phyloP scores from a whole-genome alignment of 140 eudicot species.

The Ambrosia hybrid region DNA sequence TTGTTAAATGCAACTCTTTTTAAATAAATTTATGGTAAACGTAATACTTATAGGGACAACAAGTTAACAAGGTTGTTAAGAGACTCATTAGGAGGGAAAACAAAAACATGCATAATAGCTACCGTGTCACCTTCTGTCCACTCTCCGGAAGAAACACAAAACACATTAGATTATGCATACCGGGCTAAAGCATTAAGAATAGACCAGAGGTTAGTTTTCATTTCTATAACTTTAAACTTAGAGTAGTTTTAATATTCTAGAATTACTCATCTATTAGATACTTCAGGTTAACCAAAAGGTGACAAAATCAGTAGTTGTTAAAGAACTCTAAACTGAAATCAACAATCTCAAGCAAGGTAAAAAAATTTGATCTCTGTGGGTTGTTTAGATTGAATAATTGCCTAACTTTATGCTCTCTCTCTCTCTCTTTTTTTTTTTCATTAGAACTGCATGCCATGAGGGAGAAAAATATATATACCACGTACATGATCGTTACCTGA shows the following conservation, averaged over 20 bases:
- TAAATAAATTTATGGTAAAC: not conserved
- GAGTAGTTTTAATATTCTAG: not conserved
- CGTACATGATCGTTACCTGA: constrained; percentile 43
- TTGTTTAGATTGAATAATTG: not conserved
- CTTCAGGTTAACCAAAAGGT: constrained; percentile 60
- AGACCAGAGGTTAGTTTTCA: constrained; percentile 55
- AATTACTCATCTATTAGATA: not conserved
- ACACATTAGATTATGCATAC: constrained; percentile 56
- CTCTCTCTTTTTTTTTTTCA: not conserved
- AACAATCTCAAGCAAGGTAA: constrained; percentile 62
- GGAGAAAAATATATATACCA: constrained; percentile 64
- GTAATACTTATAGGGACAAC: constrained; percentile 48
- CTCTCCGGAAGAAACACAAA: constrained; percentile 59
- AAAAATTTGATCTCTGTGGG: not conserved
- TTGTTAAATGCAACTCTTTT: not conserved
- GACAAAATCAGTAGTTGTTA: constrained; percentile 46
- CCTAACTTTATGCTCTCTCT: not conserved
- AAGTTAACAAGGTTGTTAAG: constrained; percentile 59
- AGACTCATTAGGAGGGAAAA: constrained; percentile 71
- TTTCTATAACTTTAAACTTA: constrained; percentile 3
- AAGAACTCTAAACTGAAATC: constrained; percentile 54
- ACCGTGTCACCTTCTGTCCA: constrained; percentile 54
- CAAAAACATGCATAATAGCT: constrained; percentile 68
- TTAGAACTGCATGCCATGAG: constrained; percentile 62
- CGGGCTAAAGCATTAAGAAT: constrained; percentile 67